Evolutionary conservation across 2,329 filamentous ascomycete genomes (phyloP).

Genomic region (Ambrosiella beaveri): DNA sequence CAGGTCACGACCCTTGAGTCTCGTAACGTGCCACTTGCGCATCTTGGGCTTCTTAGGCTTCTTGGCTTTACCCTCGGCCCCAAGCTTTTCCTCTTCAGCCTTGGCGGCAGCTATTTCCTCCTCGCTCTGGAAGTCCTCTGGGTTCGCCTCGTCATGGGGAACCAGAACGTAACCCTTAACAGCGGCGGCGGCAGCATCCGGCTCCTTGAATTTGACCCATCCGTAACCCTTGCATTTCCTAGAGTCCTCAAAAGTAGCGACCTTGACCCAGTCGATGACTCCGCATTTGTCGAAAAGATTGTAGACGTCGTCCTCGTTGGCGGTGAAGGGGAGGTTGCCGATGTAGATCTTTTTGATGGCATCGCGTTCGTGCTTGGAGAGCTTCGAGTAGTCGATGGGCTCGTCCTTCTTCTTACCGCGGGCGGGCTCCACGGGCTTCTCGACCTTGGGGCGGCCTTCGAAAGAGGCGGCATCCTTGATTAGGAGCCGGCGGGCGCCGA

Average conservation of each 20-base stretch:
- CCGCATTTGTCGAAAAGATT: conserved; percentile 77
- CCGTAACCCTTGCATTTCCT: conserved; percentile 97
- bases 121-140: conserved; percentile 38
- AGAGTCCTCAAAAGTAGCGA: conserved; percentile 89
- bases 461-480: conserved; percentile 90
- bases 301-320: conserved; percentile 62
- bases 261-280: conserved; percentile 61
- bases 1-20: conserved; percentile 59
- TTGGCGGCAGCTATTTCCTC: conserved; percentile 20
- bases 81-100: conserved; percentile 26
- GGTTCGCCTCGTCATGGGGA: conserved; percentile 44
- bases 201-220: conserved; percentile 78
- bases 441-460: conserved; percentile 53
- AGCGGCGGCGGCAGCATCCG: conserved; percentile 49
- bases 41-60: conserved; percentile 36
- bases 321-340: conserved; percentile 72
- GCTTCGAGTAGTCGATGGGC: conserved; percentile 18
- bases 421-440: conserved; percentile 13
- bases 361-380: conserved; percentile 29
- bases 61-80: conserved; percentile 23
- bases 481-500: conserved; percentile 61
- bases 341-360: conserved; percentile 76
- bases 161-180: conserved; percentile 69
- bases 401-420: conserved; percentile 16
- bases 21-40: conserved; percentile 71